Evolutionary conservation across 805 yeast species (phyloP).

Genomic region (Metschnikowia gruessii): DNA sequence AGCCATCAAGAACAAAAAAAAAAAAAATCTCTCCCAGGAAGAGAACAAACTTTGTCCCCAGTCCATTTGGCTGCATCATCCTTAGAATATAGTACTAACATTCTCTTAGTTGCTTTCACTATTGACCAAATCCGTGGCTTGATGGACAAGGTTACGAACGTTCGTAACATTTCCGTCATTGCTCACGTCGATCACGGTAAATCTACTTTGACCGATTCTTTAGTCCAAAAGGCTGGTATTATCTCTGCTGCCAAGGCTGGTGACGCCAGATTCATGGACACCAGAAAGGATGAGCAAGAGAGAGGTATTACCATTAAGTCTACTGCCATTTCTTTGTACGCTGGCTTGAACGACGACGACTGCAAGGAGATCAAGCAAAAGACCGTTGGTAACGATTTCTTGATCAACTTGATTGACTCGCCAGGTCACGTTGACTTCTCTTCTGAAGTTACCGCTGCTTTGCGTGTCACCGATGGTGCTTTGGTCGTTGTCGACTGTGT

Average conservation of each 20-base stretch:
- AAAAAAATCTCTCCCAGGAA: no score
- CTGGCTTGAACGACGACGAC: slow-evolving; percentile 84
- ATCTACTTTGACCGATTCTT: slow-evolving; percentile 98
- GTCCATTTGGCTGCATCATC: neutral
- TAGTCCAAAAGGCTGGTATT: slow-evolving; percentile 99
- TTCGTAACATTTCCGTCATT: slow-evolving; percentile 99
- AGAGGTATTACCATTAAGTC: slow-evolving; percentile 99
- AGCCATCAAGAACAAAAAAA: no score
- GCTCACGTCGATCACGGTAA: slow-evolving; percentile 99
- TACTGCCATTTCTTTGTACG: slow-evolving; percentile 94
- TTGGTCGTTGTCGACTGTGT: slow-evolving; percentile 98
- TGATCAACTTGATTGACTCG: slow-evolving; percentile 97
- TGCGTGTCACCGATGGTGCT: slow-evolving; percentile 99
- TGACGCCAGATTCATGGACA: slow-evolving; percentile 99
- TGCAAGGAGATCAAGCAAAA: slow-evolving; percentile 87
- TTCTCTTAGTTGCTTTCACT: slow-evolving; percentile 45
- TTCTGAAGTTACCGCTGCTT: slow-evolving; percentile 99
- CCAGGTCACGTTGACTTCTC: slow-evolving; percentile 99
- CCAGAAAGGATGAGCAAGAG: slow-evolving; percentile 99
- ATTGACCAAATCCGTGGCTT: slow-evolving; percentile 90
- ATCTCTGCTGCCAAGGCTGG: slow-evolving; percentile 99
- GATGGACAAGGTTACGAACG: slow-evolving; percentile 99
- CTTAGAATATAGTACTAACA: slow-evolving; percentile 25
- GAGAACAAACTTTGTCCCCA: no score
- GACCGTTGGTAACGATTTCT: slow-evolving; percentile 89